Base-by-base conservation (phyloP, 495 filamentous ascomycete species). In the Podospora australis region DNA sequence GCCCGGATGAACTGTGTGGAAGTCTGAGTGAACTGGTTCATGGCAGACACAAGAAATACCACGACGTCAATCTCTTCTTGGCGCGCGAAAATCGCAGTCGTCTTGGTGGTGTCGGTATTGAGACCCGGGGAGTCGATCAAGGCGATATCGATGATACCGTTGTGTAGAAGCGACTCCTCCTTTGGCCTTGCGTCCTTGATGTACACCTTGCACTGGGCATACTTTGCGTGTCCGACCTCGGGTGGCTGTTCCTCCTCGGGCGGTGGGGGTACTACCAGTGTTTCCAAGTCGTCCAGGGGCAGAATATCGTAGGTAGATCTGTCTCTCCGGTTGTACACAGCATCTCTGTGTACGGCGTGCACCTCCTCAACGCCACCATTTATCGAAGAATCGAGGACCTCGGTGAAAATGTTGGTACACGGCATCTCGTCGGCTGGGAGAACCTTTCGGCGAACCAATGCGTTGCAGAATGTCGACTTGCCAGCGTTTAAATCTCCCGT, bases 11-110 rank as follows among this genome's bases (percentile, higher is more conserved):
- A 98, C 53, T 98, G 90, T 62, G 88, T 96, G 9, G 94, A 90
- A 3, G 91, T 92, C 40, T 90, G 78, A 2, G 92, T 98, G 64
- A 98, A 97, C 64, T 96, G 94, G 57, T 98, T 97, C 30, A 89
- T 90, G 11, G 94, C 92, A 25, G 88, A 95, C 9, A 98, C 94
- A 20, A 98, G 92, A 51, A 97, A 98, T 1, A 98, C 92, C 17
- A 98, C 94, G 4, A 98, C 92, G 66, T 98, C 92, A 49, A 98
- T 97, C 67, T 98, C 92, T 63, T 97, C 92, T 65, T 98, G 91
- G 30, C 92, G 77, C 22, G 92, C 92, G 66, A 97, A 98, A 9
- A 96, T 83, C 6, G 94, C 92, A 0, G 92, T 97, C 1, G 92
- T 98, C 69, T 96, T 96, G 25, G 95, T 77, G 1, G 90, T 96